Percentiles rank a stretch among this genome's conserved stretches.
phyloP scores from a whole-genome alignment of 2,329 filamentous ascomycete genomes.

The Verticillium isaacii region DNA sequence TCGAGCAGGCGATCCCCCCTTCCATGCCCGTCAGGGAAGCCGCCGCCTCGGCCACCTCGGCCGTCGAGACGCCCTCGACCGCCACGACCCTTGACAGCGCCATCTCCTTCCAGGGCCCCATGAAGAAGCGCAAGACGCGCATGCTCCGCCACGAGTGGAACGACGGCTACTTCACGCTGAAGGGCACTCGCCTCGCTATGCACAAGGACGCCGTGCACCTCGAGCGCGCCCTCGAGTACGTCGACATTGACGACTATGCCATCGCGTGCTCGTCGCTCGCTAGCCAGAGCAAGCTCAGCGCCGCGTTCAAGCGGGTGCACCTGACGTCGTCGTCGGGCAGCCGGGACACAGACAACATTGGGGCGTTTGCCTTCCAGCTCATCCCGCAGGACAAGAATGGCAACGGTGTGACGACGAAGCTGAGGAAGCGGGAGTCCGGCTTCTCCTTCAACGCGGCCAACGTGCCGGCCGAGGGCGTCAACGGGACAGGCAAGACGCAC shows the following conservation, averaged over 20 bases:
- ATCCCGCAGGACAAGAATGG: constrained; percentile 63
- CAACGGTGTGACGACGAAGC: constrained; percentile 33
- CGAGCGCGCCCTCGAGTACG: constrained; percentile 65
- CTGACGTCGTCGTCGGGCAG: constrained; percentile 38
- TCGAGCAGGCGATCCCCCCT: constrained; percentile 39
- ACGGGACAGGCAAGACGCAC: constrained; percentile 75
- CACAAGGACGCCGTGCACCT: constrained; percentile 56
- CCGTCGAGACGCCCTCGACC: constrained; percentile 14
- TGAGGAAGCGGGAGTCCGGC: constrained; percentile 46
- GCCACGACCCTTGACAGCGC: constrained; percentile 33
- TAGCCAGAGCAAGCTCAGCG: constrained; percentile 74
- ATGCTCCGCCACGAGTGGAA: constrained; percentile 92
- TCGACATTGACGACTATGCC: constrained; percentile 85
- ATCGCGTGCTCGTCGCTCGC: constrained; percentile 77
- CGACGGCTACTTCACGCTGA: constrained; percentile 84
- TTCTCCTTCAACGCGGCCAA: constrained; percentile 17
- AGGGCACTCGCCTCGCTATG: constrained; percentile 69
- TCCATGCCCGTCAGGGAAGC: constrained; percentile 15
- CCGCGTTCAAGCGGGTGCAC: constrained; percentile 78
- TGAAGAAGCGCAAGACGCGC: constrained; percentile 89
- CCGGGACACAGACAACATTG: constrained; percentile 53
- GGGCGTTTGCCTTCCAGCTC: constrained; percentile 80
- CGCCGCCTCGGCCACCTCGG: constrained; percentile 14
- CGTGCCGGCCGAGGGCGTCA: constrained; percentile 39
- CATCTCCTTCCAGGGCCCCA: constrained; percentile 73